Evolutionary conservation across 2,329 filamentous ascomycete species (phyloP).

Genomic region (Ophiostoma novo-ulmi): DNA sequence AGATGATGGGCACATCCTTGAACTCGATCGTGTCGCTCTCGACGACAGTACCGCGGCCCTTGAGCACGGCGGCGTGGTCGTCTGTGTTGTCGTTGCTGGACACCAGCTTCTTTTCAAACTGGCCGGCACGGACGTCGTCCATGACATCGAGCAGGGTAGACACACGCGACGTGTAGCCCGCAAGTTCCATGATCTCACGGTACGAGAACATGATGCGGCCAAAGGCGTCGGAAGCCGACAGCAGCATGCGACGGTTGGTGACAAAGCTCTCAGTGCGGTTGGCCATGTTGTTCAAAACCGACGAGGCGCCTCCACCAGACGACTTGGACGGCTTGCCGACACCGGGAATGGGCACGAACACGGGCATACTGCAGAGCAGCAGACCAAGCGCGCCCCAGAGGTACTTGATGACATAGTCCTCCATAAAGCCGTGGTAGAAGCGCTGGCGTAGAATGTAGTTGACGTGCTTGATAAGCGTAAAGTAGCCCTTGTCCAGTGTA

Average conservation of each 20-base stretch:
- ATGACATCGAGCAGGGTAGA: conserved; percentile 87
- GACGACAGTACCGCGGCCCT: conserved; percentile 72
- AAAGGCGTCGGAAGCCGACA: conserved; percentile 92
- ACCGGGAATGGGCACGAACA: conserved; percentile 89
- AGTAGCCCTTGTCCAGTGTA: conserved; percentile 95
- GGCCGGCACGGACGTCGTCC: conserved; percentile 82
- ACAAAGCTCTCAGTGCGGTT: conserved; percentile 76
- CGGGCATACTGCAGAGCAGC: conserved; percentile 85
- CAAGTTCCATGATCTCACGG: conserved; percentile 92
- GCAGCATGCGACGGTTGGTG: conserved; percentile 84
- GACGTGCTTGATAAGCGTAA: conserved; percentile 97
- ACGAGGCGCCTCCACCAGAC: not conserved
- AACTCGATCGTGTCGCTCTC: conserved; percentile 84
- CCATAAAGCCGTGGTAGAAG: conserved; percentile 98
- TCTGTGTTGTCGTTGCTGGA: conserved; percentile 77
- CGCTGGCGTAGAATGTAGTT: conserved; percentile 87
- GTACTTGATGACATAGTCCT: conserved; percentile 99
- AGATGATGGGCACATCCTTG: conserved; percentile 83
- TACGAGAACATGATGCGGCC: conserved; percentile 97
- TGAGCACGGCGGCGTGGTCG: conserved; percentile 75
- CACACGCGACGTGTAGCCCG: conserved; percentile 90
- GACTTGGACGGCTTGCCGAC: conserved; percentile 41
- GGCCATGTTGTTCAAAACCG: conserved; percentile 51
- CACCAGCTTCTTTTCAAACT: conserved; percentile 94
- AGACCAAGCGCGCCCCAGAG: conserved; percentile 95